A percentile compares a stretch with the other conserved stretches of the same genome.
Evolutionary conservation across 2,329 filamentous ascomycete genomes (phyloP).

Genomic region (Penicillium occitanis): DNA sequence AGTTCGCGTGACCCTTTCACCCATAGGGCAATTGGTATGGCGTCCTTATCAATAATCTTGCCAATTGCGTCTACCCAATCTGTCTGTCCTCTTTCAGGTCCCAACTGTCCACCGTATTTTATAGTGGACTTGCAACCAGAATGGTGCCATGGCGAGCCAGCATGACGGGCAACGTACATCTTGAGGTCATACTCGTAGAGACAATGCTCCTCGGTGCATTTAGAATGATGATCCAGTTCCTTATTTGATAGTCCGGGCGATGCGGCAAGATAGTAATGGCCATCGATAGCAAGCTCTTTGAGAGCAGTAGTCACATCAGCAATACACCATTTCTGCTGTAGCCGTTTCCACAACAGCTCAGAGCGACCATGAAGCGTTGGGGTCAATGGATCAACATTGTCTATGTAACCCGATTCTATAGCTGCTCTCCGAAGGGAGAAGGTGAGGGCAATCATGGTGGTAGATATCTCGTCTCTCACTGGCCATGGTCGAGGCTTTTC

Average conservation of each 20-base stretch:
- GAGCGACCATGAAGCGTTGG: slow-evolving; percentile 19
- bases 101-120: slow-evolving; percentile 21
- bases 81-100: slow-evolving; percentile 20
- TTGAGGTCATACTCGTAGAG: slow-evolving; percentile 20
- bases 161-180: slow-evolving; percentile 19
- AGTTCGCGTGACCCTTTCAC: slow-evolving; percentile 16
- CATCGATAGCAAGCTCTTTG: slow-evolving; percentile 22
- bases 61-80: slow-evolving; percentile 22
- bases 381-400: background rate
- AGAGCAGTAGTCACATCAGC: slow-evolving; percentile 21
- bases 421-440: slow-evolving; percentile 21
- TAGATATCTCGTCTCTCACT: slow-evolving; percentile 23
- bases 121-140: slow-evolving; percentile 9
- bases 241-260: slow-evolving; percentile 12
- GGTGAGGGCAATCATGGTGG: slow-evolving; percentile 20
- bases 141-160: slow-evolving; percentile 14
- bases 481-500: slow-evolving; percentile 21
- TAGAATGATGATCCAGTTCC: slow-evolving; percentile 23
- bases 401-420: background rate
- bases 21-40: slow-evolving; percentile 24
- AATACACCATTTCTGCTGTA: slow-evolving; percentile 21
- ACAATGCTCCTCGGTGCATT: slow-evolving; percentile 19
- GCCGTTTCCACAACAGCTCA: slow-evolving; percentile 16
- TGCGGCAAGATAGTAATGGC: slow-evolving; percentile 23
- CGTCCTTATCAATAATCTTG: slow-evolving; percentile 21